Evolutionary conservation across 345 rosid species (phyloP), one percentile per base, ranked within the genome.

Genomic region (Lepidium aucheri): DNA sequence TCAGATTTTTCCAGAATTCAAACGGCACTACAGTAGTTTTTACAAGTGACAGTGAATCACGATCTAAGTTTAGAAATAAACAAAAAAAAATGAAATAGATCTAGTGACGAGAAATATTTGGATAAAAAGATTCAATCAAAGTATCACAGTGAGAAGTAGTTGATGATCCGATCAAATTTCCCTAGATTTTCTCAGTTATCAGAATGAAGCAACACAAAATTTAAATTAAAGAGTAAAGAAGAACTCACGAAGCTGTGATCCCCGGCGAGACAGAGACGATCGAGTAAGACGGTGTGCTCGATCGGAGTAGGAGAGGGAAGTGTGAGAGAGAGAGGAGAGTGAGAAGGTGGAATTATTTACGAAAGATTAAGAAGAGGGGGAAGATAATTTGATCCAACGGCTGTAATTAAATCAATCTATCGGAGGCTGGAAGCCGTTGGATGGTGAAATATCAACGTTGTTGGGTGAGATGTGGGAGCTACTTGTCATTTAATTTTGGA

Each of bases 401-500:
- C 61, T 66, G 50, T 16, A 18, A 3, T 66, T 42, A 10, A 9
- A 34, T 50, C 40, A 1, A 63, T 50, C 28, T 57, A 2, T 64
- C 5, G 7, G 40, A 40, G 33, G 76, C 53, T 65, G 10, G 15
- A 4, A 7, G 71, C 76, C 71, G 67, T 73, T 17, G 67, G 76
- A 73, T 73, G 76, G 63, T 59, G 61, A 59, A 26, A 52, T 59
- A 51, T 65, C 62, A 73, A 73, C 71, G 63, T 73, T 58, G 60
- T 70, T 44, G 7, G 49, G 74, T 62, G 63, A 70, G 63, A 53
- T 24, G 74, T 42, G 54, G 61, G 74, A 54, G 10, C 61, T 46
- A 54, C 69, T 63, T 45, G 26, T 28, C 20, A 28, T 52, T 41
- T 43, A 11, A 53, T 65, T 28, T 40, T 63, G 43, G 65, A 73